A percentile compares a stretch with the other conserved stretches of the same genome.
Evolutionary conservation across 371 early-diverging fungal species (phyloP).

Genomic region (Actinomortierella ambigua): DNA sequence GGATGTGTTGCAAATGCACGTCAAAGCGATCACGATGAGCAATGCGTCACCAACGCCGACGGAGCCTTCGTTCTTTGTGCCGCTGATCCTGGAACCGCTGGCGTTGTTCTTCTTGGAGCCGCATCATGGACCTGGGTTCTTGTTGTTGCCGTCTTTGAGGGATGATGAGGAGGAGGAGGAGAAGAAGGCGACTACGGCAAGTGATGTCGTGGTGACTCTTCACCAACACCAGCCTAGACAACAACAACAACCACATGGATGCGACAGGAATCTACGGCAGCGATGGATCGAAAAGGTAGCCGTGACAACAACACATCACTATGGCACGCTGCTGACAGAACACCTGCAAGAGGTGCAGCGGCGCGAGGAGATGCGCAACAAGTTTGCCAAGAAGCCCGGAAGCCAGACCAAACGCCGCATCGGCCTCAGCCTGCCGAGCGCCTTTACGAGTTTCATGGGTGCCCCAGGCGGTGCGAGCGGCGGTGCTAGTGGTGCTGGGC

Average conservation of each 20-base stretch:
- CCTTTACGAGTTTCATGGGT: constrained; percentile 8
- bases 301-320: constrained; percentile 21
- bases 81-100: constrained; percentile 60
- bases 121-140: no score
- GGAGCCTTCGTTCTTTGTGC: constrained; percentile 67
- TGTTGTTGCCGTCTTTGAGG: neutral
- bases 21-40: constrained; percentile 52
- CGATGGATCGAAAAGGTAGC: constrained; percentile 27
- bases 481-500: constrained; percentile 31
- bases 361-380: constrained; percentile 19
- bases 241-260: constrained; percentile 38
- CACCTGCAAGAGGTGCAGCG: constrained; percentile 1
- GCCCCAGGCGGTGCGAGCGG: constrained; percentile 15
- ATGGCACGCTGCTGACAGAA: constrained; percentile 17
- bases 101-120: constrained; percentile 45
- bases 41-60: constrained; percentile 49
- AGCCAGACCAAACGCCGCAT: neutral
- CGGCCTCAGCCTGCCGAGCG: constrained; percentile 9
- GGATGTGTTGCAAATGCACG: constrained; percentile 57
- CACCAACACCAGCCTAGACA: no score
- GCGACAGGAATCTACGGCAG: constrained; percentile 5
- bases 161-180: constrained; percentile 26
- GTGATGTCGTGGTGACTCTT: no score
- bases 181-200: no score
- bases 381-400: constrained; percentile 14